Evolutionary conservation across 257 asterid genomes (phyloP).

Genomic region (Nemophila menziesii): DNA sequence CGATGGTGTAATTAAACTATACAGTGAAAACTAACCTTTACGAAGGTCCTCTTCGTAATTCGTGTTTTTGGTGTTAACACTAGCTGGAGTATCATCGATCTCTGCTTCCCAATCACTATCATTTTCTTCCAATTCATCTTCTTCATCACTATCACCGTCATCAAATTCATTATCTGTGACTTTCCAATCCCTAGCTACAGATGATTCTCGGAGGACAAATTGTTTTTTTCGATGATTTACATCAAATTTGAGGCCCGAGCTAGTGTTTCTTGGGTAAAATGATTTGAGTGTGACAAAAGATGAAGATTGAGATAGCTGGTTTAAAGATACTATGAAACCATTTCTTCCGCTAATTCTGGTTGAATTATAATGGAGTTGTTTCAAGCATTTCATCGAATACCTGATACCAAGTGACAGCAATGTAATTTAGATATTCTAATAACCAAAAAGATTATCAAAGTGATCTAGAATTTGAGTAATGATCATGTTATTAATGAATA

Average conservation of each 20-base stretch:
- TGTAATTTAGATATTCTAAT: no score
- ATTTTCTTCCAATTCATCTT: conserved; percentile 33
- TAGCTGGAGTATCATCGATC: conserved; percentile 15
- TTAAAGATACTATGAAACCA: background rate
- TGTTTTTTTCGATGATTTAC: background rate
- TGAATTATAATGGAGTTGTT: no score
- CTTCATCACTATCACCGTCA: conserved; percentile 24
- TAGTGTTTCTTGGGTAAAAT: background rate
- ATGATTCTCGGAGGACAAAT: background rate
- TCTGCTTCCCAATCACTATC: conserved; percentile 65
- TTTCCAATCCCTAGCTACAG: conserved; percentile 32
- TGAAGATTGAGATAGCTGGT: background rate
- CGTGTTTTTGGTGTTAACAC: conserved; percentile 15
- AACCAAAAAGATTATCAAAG: no score
- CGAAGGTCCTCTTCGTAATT: conserved; percentile 46
- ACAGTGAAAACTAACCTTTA: conserved; percentile 28
- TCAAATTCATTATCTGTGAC: conserved; percentile 64
- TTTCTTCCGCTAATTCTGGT: background rate
- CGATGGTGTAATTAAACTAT: background rate
- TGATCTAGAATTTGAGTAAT: no score
- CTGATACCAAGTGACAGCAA: no score
- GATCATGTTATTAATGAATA: no score
- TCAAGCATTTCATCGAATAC: no score
- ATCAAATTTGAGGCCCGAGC: background rate
- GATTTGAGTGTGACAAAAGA: background rate